Evolutionary conservation across 1,284 basidiomycete species (phyloP).

Genomic region (Tremellales sp.): DNA sequence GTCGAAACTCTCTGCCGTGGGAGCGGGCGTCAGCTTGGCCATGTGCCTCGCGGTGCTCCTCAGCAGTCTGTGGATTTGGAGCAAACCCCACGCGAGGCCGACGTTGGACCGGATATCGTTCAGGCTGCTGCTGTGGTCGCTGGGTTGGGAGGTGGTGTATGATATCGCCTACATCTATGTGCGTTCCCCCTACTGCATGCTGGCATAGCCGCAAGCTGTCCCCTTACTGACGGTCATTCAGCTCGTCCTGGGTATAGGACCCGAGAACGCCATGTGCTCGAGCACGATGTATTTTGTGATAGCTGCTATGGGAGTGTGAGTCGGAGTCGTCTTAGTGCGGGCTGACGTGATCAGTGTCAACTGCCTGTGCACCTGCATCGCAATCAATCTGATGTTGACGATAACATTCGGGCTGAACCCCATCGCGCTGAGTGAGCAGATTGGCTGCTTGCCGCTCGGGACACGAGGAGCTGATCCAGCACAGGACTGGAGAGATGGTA

Average conservation of each 20-base stretch:
- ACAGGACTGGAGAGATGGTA: slow-evolving; percentile 14
- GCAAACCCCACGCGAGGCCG: slow-evolving; percentile 8
- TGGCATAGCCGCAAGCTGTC: slow-evolving; percentile 4
- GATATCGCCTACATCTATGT: slow-evolving; percentile 21
- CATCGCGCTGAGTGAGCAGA: slow-evolving; percentile 24
- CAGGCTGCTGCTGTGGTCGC: slow-evolving; percentile 28
- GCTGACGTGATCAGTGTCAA: slow-evolving; percentile 25
- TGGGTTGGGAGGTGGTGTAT: slow-evolving; percentile 34
- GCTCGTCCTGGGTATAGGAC: no score
- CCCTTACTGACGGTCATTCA: no score
- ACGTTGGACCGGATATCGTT: slow-evolving; percentile 35
- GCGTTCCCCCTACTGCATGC: neutral
- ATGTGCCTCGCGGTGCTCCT: slow-evolving; percentile 13
- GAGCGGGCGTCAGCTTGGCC: slow-evolving; percentile 15
- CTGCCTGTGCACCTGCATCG: slow-evolving; percentile 35
- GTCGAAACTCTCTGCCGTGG: no score
- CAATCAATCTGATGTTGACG: slow-evolving; percentile 35
- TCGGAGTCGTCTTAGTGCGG: slow-evolving; percentile 1
- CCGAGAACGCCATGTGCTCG: slow-evolving; percentile 14
- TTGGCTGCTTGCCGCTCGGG: no score
- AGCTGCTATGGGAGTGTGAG: slow-evolving; percentile 27
- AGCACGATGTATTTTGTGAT: slow-evolving; percentile 33
- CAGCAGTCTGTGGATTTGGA: slow-evolving; percentile 5
- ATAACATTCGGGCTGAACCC: slow-evolving; percentile 36
- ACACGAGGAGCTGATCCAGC: no score